These are phyloP conservation scores for Ophidiomyces ophidiicola DNA, from an alignment of 2,329 filamentous ascomycete species.

Conservation along the genomic window DNA sequence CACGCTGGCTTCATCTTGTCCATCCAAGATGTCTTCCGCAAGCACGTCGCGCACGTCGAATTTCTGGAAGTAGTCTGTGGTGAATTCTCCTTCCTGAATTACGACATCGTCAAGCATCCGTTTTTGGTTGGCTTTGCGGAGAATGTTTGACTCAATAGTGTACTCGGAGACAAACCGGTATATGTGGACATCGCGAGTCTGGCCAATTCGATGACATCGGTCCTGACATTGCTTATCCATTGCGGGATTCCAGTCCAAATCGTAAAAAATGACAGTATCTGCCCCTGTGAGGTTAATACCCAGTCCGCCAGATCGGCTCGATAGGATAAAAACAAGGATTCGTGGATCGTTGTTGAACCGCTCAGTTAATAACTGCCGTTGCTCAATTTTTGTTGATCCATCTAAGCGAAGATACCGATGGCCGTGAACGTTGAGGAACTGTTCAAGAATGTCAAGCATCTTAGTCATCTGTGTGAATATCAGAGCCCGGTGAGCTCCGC, in stretches of 20 bases:
- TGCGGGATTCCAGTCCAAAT: constrained; percentile 97
- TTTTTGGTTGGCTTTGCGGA: constrained; percentile 94
- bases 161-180: constrained; percentile 88
- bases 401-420: constrained; percentile 94
- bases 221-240: constrained; percentile 99
- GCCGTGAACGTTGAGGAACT: constrained; percentile 94
- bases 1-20: constrained; percentile 60
- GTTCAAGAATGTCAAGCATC: constrained; percentile 91
- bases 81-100: constrained; percentile 96
- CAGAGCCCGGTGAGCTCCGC: constrained; percentile 79
- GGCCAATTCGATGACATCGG: constrained; percentile 89
- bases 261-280: constrained; percentile 97
- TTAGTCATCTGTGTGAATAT: constrained; percentile 99
- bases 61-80: constrained; percentile 87
- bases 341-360: constrained; percentile 91
- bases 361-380: constrained; percentile 87
- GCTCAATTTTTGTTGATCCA: constrained; percentile 90
- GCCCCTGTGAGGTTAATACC: constrained; percentile 95
- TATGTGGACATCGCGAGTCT: constrained; percentile 94
- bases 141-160: constrained; percentile 94
- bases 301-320: constrained; percentile 82
- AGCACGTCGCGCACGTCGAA: constrained; percentile 57
- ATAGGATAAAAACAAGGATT: constrained; percentile 90
- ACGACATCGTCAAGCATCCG: constrained; percentile 96
- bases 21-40: constrained; percentile 40